phyloP scores from a whole-genome alignment of 2,329 filamentous ascomycete species.

The Orbilia javanica region DNA sequence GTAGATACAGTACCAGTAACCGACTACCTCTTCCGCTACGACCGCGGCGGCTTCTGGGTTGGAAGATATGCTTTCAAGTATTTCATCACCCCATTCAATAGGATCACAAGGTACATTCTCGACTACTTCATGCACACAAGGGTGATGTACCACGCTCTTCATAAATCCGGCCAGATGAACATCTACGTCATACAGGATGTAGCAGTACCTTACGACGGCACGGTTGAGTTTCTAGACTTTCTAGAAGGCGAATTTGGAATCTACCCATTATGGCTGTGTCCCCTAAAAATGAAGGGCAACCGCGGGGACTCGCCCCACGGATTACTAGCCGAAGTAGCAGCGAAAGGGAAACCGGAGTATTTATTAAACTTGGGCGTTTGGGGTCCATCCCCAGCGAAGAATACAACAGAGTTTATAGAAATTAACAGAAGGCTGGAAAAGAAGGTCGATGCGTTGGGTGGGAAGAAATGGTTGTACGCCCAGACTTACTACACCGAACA shows the following conservation, averaged over 20 bases:
- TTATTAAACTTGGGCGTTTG: slow-evolving; percentile 76
- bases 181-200: slow-evolving; percentile 58
- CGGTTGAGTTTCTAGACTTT: slow-evolving; percentile 64
- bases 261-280: slow-evolving; percentile 73
- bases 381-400: slow-evolving; percentile 67
- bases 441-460: slow-evolving; percentile 72
- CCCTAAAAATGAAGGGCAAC: slow-evolving; percentile 67
- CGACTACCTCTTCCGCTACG: slow-evolving; percentile 79
- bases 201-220: slow-evolving; percentile 44
- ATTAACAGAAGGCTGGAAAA: slow-evolving; percentile 74
- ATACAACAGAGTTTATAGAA: slow-evolving; percentile 68
- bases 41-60: slow-evolving; percentile 78
- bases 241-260: slow-evolving; percentile 67
- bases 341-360: slow-evolving; percentile 62
- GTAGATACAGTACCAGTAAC: slow-evolving; percentile 72
- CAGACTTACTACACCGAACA: slow-evolving; percentile 77
- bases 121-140: slow-evolving; percentile 75
- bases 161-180: slow-evolving; percentile 73
- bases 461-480: slow-evolving; percentile 79
- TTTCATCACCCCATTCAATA: slow-evolving; percentile 76
- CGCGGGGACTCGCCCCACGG: slow-evolving; percentile 67
- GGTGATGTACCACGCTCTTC: slow-evolving; percentile 75
- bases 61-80: slow-evolving; percentile 74
- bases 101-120: slow-evolving; percentile 72
- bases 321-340: slow-evolving; percentile 66